Evolutionary conservation across 768 basidiomycete genomes (phyloP).

Genomic region (Coprinopsis marcescibilis): DNA sequence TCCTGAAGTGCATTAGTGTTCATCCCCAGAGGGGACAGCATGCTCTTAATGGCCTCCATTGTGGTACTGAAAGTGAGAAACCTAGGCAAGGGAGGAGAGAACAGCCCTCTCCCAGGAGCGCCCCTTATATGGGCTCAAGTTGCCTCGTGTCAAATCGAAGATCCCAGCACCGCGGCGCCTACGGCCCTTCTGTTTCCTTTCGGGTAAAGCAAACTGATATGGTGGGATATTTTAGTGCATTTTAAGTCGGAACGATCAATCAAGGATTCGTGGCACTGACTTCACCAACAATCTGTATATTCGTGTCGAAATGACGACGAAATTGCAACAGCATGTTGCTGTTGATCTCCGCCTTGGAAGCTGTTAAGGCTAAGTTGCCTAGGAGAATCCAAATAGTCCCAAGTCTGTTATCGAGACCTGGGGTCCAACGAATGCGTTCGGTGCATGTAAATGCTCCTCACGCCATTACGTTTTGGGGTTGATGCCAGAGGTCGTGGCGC

Average conservation of each 20-base stretch:
- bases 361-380: background rate
- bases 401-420: too few relatives aligned
- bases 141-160: constrained; percentile 33
- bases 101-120: constrained; percentile 23
- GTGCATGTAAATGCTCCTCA: background rate
- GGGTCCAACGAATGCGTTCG: too few relatives aligned
- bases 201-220: background rate
- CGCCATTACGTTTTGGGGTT: background rate
- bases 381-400: background rate
- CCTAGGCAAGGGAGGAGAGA: constrained; percentile 23
- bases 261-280: background rate
- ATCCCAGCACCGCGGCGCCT: constrained; percentile 2
- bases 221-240: background rate
- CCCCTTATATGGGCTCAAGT: constrained; percentile 35
- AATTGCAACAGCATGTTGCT: too few relatives aligned
- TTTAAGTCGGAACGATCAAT: background rate
- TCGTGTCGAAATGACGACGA: too few relatives aligned
- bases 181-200: constrained; percentile 5
- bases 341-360: background rate
- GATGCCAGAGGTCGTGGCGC: constrained; percentile 2
- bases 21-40: constrained; percentile 67
- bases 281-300: too few relatives aligned
- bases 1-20: constrained; percentile 70
- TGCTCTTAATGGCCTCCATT: constrained; percentile 69
- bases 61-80: constrained; percentile 12